Conservation (phyloP, 371 early-diverging fungal species). For the Dipsacomyces acuminosporus region DNA sequence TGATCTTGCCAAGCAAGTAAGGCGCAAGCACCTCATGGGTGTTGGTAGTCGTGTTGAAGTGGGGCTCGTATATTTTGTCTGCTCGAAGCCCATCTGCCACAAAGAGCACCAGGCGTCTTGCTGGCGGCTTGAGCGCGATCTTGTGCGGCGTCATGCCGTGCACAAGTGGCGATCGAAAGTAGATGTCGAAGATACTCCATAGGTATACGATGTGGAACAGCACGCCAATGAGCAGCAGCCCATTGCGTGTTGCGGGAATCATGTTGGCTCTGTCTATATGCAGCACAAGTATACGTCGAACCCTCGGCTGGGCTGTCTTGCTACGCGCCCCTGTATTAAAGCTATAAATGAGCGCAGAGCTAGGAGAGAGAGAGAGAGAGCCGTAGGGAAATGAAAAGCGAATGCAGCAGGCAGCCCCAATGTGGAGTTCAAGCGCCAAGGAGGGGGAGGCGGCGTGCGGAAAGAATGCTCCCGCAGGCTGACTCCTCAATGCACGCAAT, state of each 20-base stretch:
- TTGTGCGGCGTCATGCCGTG: conserved; percentile 88
- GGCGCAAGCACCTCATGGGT: conserved; percentile 59
- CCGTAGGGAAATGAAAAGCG: no score
- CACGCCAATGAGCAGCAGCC: conserved; percentile 62
- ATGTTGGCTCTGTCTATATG: conserved; percentile 17
- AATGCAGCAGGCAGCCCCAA: no score
- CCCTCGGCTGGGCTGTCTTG: no score
- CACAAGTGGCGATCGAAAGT: conserved; percentile 94
- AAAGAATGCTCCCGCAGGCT: no score
- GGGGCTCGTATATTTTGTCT: conserved; percentile 77
- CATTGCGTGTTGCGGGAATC: conserved; percentile 48
- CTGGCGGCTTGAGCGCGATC: conserved; percentile 60
- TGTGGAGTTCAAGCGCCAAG: no score
- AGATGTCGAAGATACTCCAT: conserved; percentile 93
- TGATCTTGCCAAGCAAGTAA: conserved; percentile 60
- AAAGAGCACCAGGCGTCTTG: conserved; percentile 82
- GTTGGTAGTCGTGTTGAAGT: conserved; percentile 44
- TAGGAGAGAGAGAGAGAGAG: no score
- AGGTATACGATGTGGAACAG: conserved; percentile 88
- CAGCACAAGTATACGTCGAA: no score
- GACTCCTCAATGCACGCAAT: no score
- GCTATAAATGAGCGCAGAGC: no score
- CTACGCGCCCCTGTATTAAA: no score
- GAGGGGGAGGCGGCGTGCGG: no score
- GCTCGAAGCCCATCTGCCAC: conserved; percentile 93